A percentile compares a stretch with the other conserved stretches of the same genome.
Conservation (phyloP, 768 basidiomycete species). For the Mycena vulgaris region DNA sequence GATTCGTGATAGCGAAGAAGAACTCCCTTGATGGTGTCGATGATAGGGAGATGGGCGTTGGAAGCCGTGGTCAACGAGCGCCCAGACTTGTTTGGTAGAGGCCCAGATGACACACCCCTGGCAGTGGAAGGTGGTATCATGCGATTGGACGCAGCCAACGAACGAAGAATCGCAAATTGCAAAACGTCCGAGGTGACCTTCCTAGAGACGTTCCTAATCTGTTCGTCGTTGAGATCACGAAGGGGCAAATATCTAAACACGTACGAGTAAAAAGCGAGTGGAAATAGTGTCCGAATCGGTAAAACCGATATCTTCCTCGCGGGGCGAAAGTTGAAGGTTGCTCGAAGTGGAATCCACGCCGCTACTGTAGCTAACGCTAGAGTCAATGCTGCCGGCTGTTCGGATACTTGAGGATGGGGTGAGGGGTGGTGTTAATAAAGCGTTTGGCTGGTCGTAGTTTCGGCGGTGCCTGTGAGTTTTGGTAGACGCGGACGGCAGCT, state of each 20-base stretch:
- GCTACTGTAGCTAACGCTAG: slow-evolving; percentile 41
- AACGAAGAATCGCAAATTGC: slow-evolving; percentile 36
- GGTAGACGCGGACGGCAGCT: not conserved
- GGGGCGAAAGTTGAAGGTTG: slow-evolving; percentile 26
- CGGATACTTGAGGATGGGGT: slow-evolving; percentile 75
- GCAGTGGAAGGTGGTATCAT: not conserved
- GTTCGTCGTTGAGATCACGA: not conserved
- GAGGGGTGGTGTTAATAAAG: slow-evolving; percentile 76
- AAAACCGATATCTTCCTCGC: slow-evolving; percentile 42
- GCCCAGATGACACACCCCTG: not conserved
- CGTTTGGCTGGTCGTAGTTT: slow-evolving; percentile 53
- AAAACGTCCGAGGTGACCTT: slow-evolving; percentile 42
- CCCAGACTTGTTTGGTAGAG: slow-evolving; percentile 7
- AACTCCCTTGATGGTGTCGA: slow-evolving; percentile 66
- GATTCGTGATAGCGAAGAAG: slow-evolving; percentile 66
- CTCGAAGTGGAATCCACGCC: slow-evolving; percentile 39
- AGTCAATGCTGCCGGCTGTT: slow-evolving; percentile 55
- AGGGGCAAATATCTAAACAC: not conserved
- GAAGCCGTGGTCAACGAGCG: slow-evolving; percentile 6
- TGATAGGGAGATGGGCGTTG: slow-evolving; percentile 4
- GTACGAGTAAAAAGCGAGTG: slow-evolving; percentile 56
- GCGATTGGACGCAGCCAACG: slow-evolving; percentile 11
- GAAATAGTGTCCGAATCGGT: slow-evolving; percentile 45
- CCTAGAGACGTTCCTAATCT: slow-evolving; percentile 58
- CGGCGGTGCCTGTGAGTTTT: slow-evolving; percentile 53